These are phyloP conservation scores for Crithidia bombi DNA, from an alignment of 208 protist species.

Conservation along the genomic window DNA sequence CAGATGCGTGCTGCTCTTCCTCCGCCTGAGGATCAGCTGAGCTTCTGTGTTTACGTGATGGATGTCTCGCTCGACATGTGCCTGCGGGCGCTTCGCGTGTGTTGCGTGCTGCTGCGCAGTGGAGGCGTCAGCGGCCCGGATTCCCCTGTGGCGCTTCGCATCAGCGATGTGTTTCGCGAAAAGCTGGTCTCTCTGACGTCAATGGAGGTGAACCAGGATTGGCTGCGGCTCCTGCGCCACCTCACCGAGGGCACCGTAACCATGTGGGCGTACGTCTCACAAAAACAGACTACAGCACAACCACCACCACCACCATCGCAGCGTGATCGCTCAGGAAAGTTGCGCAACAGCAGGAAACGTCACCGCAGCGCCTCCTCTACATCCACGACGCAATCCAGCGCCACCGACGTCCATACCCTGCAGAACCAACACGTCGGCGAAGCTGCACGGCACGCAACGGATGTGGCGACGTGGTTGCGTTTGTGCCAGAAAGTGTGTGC, in stretches of 20 bases:
- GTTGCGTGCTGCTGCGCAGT: conserved; percentile 49
- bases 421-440: not conserved
- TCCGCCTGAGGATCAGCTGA: conserved; percentile 53
- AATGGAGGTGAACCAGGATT: conserved; percentile 76
- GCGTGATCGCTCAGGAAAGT: too few species aligned
- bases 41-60: conserved; percentile 65
- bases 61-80: conserved; percentile 70
- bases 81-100: conserved; percentile 74
- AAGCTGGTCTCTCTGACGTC: conserved; percentile 40
- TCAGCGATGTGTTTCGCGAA: conserved; percentile 36
- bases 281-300: not conserved
- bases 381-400: too few species aligned
- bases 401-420: not conserved
- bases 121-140: conserved; percentile 9
- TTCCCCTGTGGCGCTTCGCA: conserved; percentile 28
- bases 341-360: conserved; percentile 16
- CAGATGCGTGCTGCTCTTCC: conserved; percentile 44
- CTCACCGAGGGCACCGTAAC: conserved; percentile 70
- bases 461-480: conserved; percentile 18
- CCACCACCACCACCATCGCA: too few species aligned
- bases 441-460: not conserved
- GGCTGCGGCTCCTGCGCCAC: conserved; percentile 77
- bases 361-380: not conserved
- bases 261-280: conserved; percentile 42
- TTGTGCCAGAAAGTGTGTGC: conserved; percentile 33